A percentile compares a stretch with the other conserved stretches of the same genome.
phyloP scores from a whole-genome alignment of 169 alveolate species.

The Plasmodium knowlesi region DNA sequence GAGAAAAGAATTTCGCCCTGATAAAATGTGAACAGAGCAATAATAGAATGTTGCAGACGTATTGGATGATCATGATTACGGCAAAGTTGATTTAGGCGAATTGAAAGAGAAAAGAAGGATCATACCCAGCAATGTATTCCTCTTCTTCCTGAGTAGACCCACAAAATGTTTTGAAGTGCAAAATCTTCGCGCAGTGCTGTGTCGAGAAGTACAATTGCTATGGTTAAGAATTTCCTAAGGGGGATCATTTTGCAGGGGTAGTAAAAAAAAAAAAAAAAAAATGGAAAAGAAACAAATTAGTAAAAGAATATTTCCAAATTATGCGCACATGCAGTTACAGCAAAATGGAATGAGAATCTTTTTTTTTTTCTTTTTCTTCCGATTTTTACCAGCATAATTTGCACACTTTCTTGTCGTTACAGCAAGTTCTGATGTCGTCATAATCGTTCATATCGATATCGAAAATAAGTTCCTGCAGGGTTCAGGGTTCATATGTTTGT shows the following conservation, averaged over 20 bases:
- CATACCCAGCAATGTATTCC: constrained; percentile 99
- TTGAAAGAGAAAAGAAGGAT: constrained; percentile 72
- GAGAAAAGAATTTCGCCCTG: neutral
- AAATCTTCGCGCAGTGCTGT: constrained; percentile 93
- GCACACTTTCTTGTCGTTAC: constrained; percentile 96
- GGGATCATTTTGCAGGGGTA: neutral
- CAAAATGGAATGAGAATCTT: neutral
- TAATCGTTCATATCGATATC: constrained; percentile 99
- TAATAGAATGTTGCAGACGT: neutral
- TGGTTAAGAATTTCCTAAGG: constrained; percentile 84
- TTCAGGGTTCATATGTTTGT: constrained; percentile 73
- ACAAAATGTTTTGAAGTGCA: constrained; percentile 93
- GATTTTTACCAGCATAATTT: constrained; percentile 93
- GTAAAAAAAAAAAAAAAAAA: neutral
- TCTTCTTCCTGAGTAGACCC: constrained; percentile 99
- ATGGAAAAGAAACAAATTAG: neutral
- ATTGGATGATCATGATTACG: neutral
- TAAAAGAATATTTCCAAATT: neutral
- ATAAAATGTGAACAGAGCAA: neutral
- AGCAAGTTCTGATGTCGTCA: constrained; percentile 98
- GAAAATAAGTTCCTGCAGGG: constrained; percentile 94
- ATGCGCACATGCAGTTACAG: neutral
- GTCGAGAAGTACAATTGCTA: constrained; percentile 86
- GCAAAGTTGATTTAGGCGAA: neutral
- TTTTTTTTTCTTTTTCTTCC: too few species aligned